phyloP scores from a whole-genome alignment of 768 basidiomycete species.

The Hortiboletus flavorubellus region DNA sequence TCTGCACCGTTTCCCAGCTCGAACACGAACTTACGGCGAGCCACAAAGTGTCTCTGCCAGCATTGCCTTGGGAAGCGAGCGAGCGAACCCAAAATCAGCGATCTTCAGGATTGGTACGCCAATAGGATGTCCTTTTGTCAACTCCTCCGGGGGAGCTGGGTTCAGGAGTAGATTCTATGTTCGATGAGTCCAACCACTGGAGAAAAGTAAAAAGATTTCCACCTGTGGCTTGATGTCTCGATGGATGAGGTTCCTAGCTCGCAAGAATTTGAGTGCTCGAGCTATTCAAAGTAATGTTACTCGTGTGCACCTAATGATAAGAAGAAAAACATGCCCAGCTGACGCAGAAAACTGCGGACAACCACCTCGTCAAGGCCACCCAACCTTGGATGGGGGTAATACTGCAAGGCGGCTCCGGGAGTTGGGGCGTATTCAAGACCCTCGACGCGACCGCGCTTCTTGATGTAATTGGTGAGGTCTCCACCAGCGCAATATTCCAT shows the following conservation, averaged over 20 bases:
- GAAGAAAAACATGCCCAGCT: conserved; percentile 57
- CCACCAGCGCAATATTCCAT: conserved; percentile 98
- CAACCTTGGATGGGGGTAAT: conserved; percentile 86
- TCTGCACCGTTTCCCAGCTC: background rate
- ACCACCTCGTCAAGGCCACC: conserved; percentile 91
- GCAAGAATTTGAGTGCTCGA: conserved; percentile 88
- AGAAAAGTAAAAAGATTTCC: background rate
- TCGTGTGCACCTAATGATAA: background rate
- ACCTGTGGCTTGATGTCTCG: conserved; percentile 97
- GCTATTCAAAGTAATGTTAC: conserved; percentile 45
- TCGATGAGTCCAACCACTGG: conserved; percentile 4
- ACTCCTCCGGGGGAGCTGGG: conserved; percentile 74
- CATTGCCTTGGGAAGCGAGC: conserved; percentile 86
- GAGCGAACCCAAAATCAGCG: conserved; percentile 97
- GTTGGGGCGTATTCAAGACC: conserved; percentile 78
- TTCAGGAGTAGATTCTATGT: conserved; percentile 83
- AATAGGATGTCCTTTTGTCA: conserved; percentile 82
- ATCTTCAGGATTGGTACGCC: conserved; percentile 96
- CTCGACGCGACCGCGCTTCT: conserved; percentile 92
- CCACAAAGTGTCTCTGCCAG: conserved; percentile 98
- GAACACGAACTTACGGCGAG: conserved; percentile 68
- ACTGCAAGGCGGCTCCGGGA: conserved; percentile 67
- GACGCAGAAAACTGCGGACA: conserved; percentile 88
- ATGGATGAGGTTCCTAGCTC: conserved; percentile 88
- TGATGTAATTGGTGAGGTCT: conserved; percentile 95